Evolutionary conservation across 192 early-diverging fungal genomes (phyloP).

Genomic region (Linnemannia exigua): DNA sequence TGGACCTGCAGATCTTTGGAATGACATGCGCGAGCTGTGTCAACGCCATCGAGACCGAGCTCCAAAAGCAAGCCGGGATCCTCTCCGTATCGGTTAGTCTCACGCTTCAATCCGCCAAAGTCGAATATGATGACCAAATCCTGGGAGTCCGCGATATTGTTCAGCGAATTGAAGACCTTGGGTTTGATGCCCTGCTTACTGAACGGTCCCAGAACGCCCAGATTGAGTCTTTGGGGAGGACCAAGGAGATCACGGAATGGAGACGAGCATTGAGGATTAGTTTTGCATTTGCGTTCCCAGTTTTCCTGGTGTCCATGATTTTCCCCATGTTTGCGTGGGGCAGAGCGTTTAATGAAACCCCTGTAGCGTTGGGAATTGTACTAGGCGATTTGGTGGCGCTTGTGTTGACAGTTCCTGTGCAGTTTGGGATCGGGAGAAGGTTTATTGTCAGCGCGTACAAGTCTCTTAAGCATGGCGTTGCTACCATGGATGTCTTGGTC

Average conservation of each 20-base stretch:
- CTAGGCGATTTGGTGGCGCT: slow-evolving; percentile 74
- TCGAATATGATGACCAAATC: slow-evolving; percentile 74
- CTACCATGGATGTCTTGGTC: slow-evolving; percentile 98
- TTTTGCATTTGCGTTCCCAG: slow-evolving; percentile 83
- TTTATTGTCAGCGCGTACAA: slow-evolving; percentile 86
- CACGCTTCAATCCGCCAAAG: slow-evolving; percentile 74
- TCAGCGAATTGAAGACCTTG: slow-evolving; percentile 79
- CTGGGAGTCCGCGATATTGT: slow-evolving; percentile 85
- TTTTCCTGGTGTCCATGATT: slow-evolving; percentile 82
- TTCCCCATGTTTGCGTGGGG: slow-evolving; percentile 63
- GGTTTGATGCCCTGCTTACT: slow-evolving; percentile 79
- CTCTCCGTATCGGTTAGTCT: slow-evolving; percentile 77
- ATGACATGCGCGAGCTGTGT: slow-evolving; percentile 91
- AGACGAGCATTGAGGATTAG: slow-evolving; percentile 73
- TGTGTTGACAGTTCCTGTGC: slow-evolving; percentile 87
- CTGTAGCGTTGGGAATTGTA: slow-evolving; percentile 72
- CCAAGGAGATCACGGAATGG: slow-evolving; percentile 89
- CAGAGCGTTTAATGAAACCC: slow-evolving; percentile 11
- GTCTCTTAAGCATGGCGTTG: slow-evolving; percentile 80
- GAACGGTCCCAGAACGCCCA: slow-evolving; percentile 77
- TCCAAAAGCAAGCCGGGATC: slow-evolving; percentile 68
- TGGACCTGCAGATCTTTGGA: slow-evolving; percentile 85
- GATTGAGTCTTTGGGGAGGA: slow-evolving; percentile 87
- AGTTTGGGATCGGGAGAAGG: slow-evolving; percentile 85
- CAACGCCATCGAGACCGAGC: slow-evolving; percentile 77